Conservation (phyloP, 164 flowering plant genomes). For the Nymphaea thermarum region DNA sequence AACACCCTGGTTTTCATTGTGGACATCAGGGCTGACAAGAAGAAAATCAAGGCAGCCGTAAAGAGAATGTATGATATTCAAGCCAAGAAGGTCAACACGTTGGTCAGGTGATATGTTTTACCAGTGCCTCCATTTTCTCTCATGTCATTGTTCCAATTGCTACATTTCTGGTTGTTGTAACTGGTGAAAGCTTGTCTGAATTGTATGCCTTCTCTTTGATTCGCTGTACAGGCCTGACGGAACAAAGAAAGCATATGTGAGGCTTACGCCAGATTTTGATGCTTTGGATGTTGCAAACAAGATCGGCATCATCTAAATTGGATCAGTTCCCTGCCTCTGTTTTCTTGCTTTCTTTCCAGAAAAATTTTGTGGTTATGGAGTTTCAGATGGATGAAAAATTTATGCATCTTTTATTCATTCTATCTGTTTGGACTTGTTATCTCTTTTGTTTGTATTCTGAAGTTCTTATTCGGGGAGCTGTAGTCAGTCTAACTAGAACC, state of each 20-base stretch:
- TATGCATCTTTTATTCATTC: no score
- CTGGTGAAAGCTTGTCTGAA: background rate
- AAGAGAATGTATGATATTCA: constrained; percentile 87
- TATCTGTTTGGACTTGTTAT: no score
- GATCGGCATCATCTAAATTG: constrained; percentile 8
- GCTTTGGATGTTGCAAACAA: constrained; percentile 11
- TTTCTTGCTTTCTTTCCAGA: no score
- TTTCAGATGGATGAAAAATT: background rate
- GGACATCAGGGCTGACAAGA: constrained; percentile 76
- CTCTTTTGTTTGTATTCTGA: no score
- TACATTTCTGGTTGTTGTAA: no score
- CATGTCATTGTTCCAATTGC: no score
- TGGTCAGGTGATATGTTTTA: constrained; percentile 42
- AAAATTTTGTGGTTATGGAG: background rate
- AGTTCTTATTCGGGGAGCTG: no score
- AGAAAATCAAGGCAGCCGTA: constrained; percentile 71
- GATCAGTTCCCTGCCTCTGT: background rate
- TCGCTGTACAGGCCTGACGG: constrained; percentile 6
- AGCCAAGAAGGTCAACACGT: constrained; percentile 76
- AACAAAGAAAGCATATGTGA: constrained; percentile 9
- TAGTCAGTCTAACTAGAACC: no score
- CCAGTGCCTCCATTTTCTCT: background rate
- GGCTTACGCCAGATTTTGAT: constrained; percentile 10
- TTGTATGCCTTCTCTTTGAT: background rate
- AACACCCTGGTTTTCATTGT: constrained; percentile 81